Conservation (phyloP, 805 yeast species). For the Lipomyces yamanashiensis region DNA sequence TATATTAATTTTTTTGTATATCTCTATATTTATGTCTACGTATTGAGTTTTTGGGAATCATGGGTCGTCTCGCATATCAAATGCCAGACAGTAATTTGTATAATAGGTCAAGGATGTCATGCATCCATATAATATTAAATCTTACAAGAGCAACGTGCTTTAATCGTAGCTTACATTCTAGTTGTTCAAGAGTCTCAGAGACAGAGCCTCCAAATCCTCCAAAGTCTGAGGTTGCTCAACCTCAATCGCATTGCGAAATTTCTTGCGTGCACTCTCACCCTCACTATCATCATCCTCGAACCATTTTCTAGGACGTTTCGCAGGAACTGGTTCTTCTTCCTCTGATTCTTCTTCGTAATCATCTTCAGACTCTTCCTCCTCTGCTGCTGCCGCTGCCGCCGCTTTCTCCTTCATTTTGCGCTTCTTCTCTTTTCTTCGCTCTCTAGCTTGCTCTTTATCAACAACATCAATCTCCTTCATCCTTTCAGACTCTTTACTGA, state of each 20-base stretch:
- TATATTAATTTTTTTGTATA: conserved; percentile 6
- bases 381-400: conserved; percentile 41
- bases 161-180: not conserved
- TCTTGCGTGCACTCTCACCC: conserved; percentile 30
- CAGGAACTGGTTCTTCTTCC: conserved; percentile 54
- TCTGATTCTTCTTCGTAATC: conserved; percentile 49
- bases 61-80: too few relatives aligned
- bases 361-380: conserved; percentile 42
- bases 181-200: conserved; percentile 52
- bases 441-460: conserved; percentile 78
- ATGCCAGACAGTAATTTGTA: not conserved
- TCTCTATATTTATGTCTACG: not conserved
- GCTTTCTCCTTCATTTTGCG: conserved; percentile 57
- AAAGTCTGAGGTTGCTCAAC: conserved; percentile 86
- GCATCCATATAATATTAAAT: not conserved
- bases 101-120: not conserved
- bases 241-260: conserved; percentile 58
- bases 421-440: conserved; percentile 84
- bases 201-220: conserved; percentile 91
- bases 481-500: conserved; percentile 64
- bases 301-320: conserved; percentile 35
- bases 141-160: not conserved
- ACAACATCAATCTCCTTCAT: conserved; percentile 75
- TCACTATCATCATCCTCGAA: conserved; percentile 38
- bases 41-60: too few relatives aligned